Evolutionary conservation across 768 basidiomycete species (phyloP), one percentile per base, ranked within the genome.

Genomic region (Mrakia frigida): DNA sequence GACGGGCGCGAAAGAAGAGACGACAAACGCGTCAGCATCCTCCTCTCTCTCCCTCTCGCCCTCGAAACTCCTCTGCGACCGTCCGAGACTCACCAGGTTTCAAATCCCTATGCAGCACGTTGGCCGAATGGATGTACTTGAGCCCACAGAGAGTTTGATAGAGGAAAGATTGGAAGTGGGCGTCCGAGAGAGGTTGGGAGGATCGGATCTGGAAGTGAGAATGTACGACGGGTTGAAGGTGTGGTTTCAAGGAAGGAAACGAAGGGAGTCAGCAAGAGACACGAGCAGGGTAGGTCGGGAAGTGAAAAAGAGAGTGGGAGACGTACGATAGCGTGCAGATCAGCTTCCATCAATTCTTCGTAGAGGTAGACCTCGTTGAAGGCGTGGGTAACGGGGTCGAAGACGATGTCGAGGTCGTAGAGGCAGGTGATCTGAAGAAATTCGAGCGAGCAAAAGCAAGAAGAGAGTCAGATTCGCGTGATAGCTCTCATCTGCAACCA

Each of bases 301-400:
- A 43, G 7, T 7, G 21, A 43, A 59, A 61, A 2, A 33, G 50
- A 28, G 28, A 21, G 23, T 16, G 28, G 31, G 28, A 52, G 31
- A 82, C 89, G 84, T 80, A 95, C 94, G 84, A 99, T 99, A 28
- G 97, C 97, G 81, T 98, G 97, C 28, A 99, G 87, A 88, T 99
- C 97, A 74, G 97, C 97, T 83, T 99, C 97, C 97, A 98, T 99
- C 80, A 98, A 89, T 83, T 99, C 97, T 86, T 98, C 95, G 92
- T 98, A 84, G 71, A 84, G 81, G 81, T 85, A 98, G 25, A 99
- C 95, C 84, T 98, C 96, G 83, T 95, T 92, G 81, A 98, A 99
- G 82, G 92, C 92, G 37, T 74, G 73, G 18, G 70, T 68, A 60
- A 82, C 81, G 25, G 93, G 89, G 79, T 94, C 92, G 83, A 95